Evolutionary conservation across 768 basidiomycete genomes (phyloP).

Genomic region (Tylopilus vinaceipallidus): DNA sequence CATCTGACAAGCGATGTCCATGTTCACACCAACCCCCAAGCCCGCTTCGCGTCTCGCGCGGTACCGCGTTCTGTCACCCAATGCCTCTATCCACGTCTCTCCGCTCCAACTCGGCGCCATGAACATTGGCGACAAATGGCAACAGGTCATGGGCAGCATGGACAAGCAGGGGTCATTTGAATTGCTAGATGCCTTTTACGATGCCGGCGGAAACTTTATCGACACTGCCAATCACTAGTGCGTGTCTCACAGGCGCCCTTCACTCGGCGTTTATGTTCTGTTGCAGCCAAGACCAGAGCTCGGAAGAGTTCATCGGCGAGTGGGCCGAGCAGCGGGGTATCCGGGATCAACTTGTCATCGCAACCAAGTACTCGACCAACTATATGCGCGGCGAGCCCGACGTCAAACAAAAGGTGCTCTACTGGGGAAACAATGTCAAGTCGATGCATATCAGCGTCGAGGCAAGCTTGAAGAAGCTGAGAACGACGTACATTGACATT

Average conservation of each 20-base stretch:
- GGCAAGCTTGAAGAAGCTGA: conserved; percentile 46
- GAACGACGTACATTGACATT: conserved; percentile 60
- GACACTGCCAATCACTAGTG: not conserved
- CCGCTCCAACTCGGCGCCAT: too few relatives aligned
- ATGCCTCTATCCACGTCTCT: not conserved
- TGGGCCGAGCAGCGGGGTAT: conserved; percentile 44
- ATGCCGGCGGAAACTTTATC: not conserved
- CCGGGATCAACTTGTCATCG: conserved; percentile 48
- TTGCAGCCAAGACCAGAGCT: conserved; percentile 52
- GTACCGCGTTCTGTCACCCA: not conserved
- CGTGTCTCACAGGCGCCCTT: too few relatives aligned
- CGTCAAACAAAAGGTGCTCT: conserved; percentile 27
- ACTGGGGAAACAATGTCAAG: conserved; percentile 39
- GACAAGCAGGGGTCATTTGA: not conserved
- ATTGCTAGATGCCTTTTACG: not conserved
- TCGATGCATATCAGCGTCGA: conserved; percentile 33
- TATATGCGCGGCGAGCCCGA: conserved; percentile 15
- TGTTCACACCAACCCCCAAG: not conserved
- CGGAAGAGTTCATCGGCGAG: conserved; percentile 52
- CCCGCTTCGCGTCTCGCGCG: not conserved
- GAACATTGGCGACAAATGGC: too few relatives aligned
- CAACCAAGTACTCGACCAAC: conserved; percentile 37
- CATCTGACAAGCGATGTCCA: too few relatives aligned
- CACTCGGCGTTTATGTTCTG: not conserved
- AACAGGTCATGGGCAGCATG: too few relatives aligned